Base-by-base conservation (phyloP, 345 rosid species). In the Brassica nigra region DNA sequence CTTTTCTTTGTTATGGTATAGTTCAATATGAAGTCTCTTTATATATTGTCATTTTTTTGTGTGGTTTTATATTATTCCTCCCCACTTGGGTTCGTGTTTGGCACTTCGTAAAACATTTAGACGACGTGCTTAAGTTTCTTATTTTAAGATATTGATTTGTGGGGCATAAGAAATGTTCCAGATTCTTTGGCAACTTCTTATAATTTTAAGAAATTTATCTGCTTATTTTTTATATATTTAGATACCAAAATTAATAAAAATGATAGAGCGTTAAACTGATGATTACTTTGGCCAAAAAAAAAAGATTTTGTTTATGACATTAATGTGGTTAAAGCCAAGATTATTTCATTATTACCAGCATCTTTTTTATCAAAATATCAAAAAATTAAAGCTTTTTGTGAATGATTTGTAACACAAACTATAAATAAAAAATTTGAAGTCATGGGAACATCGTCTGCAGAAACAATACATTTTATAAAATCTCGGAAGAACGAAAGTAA, bases 81-180 rank as follows among this genome's bases (percentile, higher is more conserved):
- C 16, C 27, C 27, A 76, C 58, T 76, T 76, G 67, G 47, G 33
- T 67, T 57, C 79, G 73, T 76, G 73, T 28, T n/a, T 37, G 66
- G 78, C 78, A 75, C 73, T 57, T 67, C 9, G n/a, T 11, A 66
- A 58, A 42, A 16, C 12, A 55, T 28, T 55, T 16, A 37, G 52
- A 37, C 20, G 67, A 66, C 73, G 78, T 66, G 78, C 78, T 36
- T 49, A 55, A 75, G 65, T 75, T 75, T 66, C 36, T 66, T 66
- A 33, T 66, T 27, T 36, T 1, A 62, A 73, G 44, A 36, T 37
- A 37, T 14, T 36, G 11, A 65, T 8, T 7, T 18, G 28, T 66
- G 37, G 66, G 28, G 2, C 28, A 72, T 5, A 8, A 7, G 33
- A 72, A 23, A 37, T 59, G 42, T 39, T 8, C 27, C 9, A 37